Base-by-base conservation (phyloP, 2,329 filamentous ascomycete species). In the Ceratocystis diversiconidia region DNA sequence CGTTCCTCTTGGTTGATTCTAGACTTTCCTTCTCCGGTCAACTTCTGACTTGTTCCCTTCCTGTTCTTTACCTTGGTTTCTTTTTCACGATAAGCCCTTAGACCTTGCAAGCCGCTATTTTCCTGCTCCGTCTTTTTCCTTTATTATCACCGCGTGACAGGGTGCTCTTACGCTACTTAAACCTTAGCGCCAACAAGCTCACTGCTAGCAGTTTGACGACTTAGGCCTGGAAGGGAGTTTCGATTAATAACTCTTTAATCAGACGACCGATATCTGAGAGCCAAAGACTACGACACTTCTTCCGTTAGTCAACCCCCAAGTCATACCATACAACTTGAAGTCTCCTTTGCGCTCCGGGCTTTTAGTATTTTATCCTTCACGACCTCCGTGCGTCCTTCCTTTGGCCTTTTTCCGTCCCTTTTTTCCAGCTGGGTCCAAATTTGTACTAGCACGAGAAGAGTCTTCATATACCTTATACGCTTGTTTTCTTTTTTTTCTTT, bases 351-450 rank as follows among this genome's bases (percentile, higher is more conserved):
- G 59, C 25, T 44, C 32, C 41, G 32, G 22, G 19, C 43, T 61
- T 61, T 22, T 17, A n/a, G 36, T 61, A 19, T 19, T 32, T 61
- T 41, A 41, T 61, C 41, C 59, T 44, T 61, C 59, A 59, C 55
- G 28, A n/a, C 30, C 55, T 59, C 55, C 25, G 55, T 59, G 55
- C 28, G 55, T 15, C 22, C 15, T 57, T 57, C 52, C 52, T 59
- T 59, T n/a, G 55, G 5, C 17, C 32, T 59, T 61, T 44, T 25
- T 25, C 30, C 17, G 41, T 19, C 48, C 48, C 25, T 61, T 44
- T 61, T 61, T 44, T 61, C 25, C 36, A 61, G 55, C 55, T 25
- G 25, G 17, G 28, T 36, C 55, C 17, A 77, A 4, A 32, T 32
- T 61, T 22, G 30, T 44, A 25, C 32, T 44, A 43, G 32, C 10